A percentile compares a stretch with the other conserved stretches of the same genome.
These are phyloP conservation scores for Chaetoceros muelleri DNA, from an alignment of 108 stramenopile genomes.

Conservation along the genomic window DNA sequence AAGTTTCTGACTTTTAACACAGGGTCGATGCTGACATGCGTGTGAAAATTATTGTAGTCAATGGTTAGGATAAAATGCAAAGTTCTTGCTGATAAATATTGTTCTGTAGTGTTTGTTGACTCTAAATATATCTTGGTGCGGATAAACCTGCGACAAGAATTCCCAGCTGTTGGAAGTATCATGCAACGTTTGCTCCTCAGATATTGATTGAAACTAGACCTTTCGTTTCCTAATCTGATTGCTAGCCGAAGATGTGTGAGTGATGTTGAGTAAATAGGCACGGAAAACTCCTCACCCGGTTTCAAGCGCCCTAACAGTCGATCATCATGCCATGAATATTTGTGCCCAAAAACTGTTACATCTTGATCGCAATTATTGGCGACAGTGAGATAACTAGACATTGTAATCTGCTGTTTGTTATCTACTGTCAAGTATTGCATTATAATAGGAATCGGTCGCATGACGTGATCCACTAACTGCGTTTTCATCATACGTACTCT, in stretches of 20 bases:
- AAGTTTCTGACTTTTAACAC: slow-evolving; percentile 52
- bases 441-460: slow-evolving; percentile 28
- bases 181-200: slow-evolving; percentile 25
- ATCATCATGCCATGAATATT: slow-evolving; percentile 48
- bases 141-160: slow-evolving; percentile 30
- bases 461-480: slow-evolving; percentile 17
- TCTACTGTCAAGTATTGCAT: slow-evolving; percentile 42
- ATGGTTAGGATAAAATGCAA: slow-evolving; percentile 50
- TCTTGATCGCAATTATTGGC: slow-evolving; percentile 32
- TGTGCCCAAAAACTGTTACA: slow-evolving; percentile 40
- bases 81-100: slow-evolving; percentile 26
- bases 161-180: slow-evolving; percentile 61
- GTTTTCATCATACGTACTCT: slow-evolving; percentile 55
- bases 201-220: slow-evolving; percentile 4
- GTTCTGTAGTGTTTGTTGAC: slow-evolving; percentile 1
- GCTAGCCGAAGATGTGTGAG: slow-evolving; percentile 54
- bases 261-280: slow-evolving; percentile 44
- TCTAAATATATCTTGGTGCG: slow-evolving; percentile 37
- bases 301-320: slow-evolving; percentile 23
- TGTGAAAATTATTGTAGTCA: slow-evolving; percentile 28
- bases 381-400: slow-evolving; percentile 46
- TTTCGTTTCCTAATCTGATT: too few species aligned
- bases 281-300: slow-evolving; percentile 25
- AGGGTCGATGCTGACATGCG: slow-evolving; percentile 43
- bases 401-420: slow-evolving; percentile 30